A percentile compares a stretch with the other conserved stretches of the same genome.
phyloP scores from a whole-genome alignment of 306 rosid species.

The Cicer pinnatifidum region DNA sequence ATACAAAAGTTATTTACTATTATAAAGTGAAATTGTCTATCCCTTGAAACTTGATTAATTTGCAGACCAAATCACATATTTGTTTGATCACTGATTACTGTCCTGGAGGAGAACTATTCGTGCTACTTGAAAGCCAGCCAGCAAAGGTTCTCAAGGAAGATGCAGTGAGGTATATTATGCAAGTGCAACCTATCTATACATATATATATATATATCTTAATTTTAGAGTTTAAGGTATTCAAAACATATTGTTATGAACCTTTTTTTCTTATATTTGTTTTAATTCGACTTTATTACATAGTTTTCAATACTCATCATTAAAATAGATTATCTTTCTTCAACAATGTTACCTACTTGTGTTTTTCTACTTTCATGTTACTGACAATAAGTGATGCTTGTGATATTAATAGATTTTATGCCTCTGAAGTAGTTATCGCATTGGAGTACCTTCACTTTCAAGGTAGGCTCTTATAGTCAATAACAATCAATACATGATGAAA shows the following conservation, averaged over 20 bases:
- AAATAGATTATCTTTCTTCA: background rate
- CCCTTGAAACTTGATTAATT: constrained; percentile 22
- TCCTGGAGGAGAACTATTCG: constrained; percentile 90
- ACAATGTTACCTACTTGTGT: background rate
- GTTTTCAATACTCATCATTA: background rate
- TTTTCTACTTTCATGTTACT: constrained; percentile 37
- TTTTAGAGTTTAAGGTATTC: background rate
- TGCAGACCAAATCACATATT: constrained; percentile 56
- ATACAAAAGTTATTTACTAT: background rate
- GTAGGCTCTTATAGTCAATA: constrained; percentile 50
- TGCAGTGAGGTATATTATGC: constrained; percentile 71
- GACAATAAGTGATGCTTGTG: constrained; percentile 19
- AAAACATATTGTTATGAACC: background rate
- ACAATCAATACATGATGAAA: constrained; percentile 13
- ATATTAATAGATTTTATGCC: constrained; percentile 73
- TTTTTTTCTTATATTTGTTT: background rate
- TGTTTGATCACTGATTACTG: constrained; percentile 96
- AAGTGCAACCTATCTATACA: background rate
- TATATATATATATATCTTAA: background rate
- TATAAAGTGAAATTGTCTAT: constrained; percentile 4
- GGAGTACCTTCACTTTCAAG: constrained; percentile 98
- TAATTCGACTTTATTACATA: background rate
- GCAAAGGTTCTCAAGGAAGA: constrained; percentile 84
- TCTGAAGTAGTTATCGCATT: constrained; percentile 84
- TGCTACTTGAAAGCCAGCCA: constrained; percentile 92